Evolutionary conservation across 73 alveolate genomes (phyloP).

Genomic region (Blepharisma japonicum): DNA sequence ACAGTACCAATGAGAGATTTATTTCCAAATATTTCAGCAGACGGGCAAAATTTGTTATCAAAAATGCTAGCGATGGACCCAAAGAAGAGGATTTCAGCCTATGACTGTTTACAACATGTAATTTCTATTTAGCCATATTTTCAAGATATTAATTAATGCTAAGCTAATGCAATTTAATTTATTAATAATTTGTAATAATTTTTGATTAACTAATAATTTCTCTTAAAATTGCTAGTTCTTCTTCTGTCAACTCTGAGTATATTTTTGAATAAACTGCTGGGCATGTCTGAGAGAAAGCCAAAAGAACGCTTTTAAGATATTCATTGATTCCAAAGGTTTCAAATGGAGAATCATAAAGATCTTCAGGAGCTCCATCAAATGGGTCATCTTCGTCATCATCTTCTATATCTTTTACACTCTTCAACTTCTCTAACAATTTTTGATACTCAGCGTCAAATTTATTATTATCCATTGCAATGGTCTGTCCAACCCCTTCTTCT

Average conservation of each 20-base stretch:
- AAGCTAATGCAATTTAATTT: background rate
- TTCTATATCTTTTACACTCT: conserved; percentile 34
- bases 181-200: background rate
- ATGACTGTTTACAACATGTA: conserved; percentile 2
- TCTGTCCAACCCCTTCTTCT: conserved; percentile 46
- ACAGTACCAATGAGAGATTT: background rate
- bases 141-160: background rate
- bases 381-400: conserved; percentile 51
- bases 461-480: conserved; percentile 20
- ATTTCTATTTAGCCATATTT: background rate
- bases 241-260: too few species aligned
- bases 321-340: conserved; percentile 36
- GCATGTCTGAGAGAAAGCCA: too few species aligned
- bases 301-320: background rate
- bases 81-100: background rate
- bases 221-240: too few species aligned
- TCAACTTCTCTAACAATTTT: conserved; percentile 27
- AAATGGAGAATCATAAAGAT: conserved; percentile 53
- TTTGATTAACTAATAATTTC: background rate
- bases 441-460: conserved; percentile 13
- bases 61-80: conserved; percentile 20
- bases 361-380: conserved; percentile 46
- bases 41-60: conserved; percentile 21
- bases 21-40: conserved; percentile 8
- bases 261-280: too few species aligned